These are phyloP conservation scores for Mycena crocata DNA, from an alignment of 768 basidiomycete genomes.

Conservation along the genomic window DNA sequence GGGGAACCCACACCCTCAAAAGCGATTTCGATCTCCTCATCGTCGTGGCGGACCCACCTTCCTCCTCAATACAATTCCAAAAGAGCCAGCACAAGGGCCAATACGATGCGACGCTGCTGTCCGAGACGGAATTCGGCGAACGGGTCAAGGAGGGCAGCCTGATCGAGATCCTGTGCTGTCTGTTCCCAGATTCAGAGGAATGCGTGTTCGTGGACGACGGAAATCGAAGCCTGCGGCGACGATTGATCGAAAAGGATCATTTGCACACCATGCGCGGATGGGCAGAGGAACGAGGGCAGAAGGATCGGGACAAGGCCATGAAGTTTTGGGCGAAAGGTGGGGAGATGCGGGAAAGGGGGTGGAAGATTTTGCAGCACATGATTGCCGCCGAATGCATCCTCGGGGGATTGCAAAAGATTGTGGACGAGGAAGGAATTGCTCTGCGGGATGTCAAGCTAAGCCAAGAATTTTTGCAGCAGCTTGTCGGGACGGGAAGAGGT, in stretches of 20 bases:
- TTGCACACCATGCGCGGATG: conserved; percentile 24
- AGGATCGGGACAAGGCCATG: conserved; percentile 37
- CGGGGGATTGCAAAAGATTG: conserved; percentile 23
- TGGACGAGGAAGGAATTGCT: conserved; percentile 14
- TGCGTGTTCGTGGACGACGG: conserved; percentile 20
- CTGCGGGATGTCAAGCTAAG: conserved; percentile 25
- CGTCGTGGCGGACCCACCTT: conserved; percentile 20
- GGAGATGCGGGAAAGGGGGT: conserved; percentile 31
- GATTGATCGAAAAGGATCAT: conserved; percentile 18
- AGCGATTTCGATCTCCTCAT: conserved; percentile 39
- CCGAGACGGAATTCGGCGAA: conserved; percentile 31
- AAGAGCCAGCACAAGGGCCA: conserved; percentile 40
- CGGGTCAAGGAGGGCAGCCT: conserved; percentile 34
- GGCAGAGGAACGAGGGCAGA: conserved; percentile 24
- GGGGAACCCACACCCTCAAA: conserved; percentile 35
- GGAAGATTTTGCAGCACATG: conserved; percentile 38
- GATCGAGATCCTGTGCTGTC: conserved; percentile 40
- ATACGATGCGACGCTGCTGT: conserved; percentile 38
- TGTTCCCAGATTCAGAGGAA: conserved; percentile 29
- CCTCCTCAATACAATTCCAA: not conserved
- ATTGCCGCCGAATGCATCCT: conserved; percentile 33
- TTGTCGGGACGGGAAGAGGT: conserved; percentile 24
- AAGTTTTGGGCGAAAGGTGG: conserved; percentile 39
- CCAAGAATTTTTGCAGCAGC: conserved; percentile 23
- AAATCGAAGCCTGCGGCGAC: conserved; percentile 12